Evolutionary conservation across 1,284 basidiomycete species (phyloP), one percentile per base, ranked within the genome.

Genomic region (Spongispora temasekensis): DNA sequence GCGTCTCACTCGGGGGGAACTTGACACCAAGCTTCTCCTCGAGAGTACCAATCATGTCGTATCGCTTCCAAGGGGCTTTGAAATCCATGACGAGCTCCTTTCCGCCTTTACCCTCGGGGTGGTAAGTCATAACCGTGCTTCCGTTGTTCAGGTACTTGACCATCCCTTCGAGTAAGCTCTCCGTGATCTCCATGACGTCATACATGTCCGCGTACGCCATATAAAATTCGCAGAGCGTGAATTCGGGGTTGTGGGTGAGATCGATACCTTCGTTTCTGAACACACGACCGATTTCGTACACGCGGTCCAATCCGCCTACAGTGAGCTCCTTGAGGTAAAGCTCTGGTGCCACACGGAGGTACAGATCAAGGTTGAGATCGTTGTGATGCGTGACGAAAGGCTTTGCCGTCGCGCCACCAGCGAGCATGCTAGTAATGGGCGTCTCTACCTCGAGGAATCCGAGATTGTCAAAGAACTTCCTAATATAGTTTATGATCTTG

Each of bases 171-270:
- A 98, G 77, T 82, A 99, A 84, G 53, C 81, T 80, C 79, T 99
- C 97, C 37, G 97, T 99, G 66, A 99, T 85, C 61, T 98, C 96
- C 97, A 99, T 98, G 63, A 99, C 66, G 75, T 99, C 97, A 81
- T 96, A 93, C 95, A 98, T 97, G 78, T 99, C 97, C 64, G 97
- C 97, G 73, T 98, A 99, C 30, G 97, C 97, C 97, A 99, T 99
- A 77, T 99, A 99, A 79, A 99, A 99, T 81, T 99, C 97, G 85
- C 97, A 99, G 78, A 98, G 97, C 23, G 94, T 94, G 81, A 97
- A 97, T 75, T 97, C 94, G 65, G 95, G 95, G 78, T 97, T 97
- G 77, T 97, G 95, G 28, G 97, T 99, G 70, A 98, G 82, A 79
- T 99, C 97, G 75, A 99, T 99, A 56, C 95, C 93, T 77, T 99